These are phyloP conservation scores for Kodamaea ohmeri DNA, from an alignment of 1,139 yeast species.

Conservation along the genomic window DNA sequence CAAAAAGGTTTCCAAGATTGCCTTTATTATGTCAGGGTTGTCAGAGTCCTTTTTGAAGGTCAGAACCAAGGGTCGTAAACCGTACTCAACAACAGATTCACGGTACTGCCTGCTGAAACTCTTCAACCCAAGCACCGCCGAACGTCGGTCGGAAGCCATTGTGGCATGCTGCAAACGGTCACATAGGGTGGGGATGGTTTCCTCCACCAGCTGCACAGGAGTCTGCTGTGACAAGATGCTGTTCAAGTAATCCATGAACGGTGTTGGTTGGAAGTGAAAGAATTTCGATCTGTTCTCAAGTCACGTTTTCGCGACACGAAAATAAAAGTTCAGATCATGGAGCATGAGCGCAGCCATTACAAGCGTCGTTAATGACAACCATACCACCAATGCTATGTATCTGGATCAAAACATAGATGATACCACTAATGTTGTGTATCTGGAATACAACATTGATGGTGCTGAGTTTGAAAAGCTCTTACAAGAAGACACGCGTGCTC, in stretches of 20 bases:
- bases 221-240: constrained; percentile 33
- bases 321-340: too few species aligned
- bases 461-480: constrained; percentile 13
- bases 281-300: not conserved
- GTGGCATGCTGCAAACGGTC: constrained; percentile 85
- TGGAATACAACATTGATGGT: constrained; percentile 16
- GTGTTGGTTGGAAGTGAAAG: too few species aligned
- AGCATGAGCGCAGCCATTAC: too few species aligned
- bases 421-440: not conserved
- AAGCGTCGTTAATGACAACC: too few species aligned
- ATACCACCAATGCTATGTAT: not conserved
- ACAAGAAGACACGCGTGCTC: constrained; percentile 5
- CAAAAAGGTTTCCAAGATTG: constrained; percentile 80
- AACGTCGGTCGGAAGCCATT: constrained; percentile 78
- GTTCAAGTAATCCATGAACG: constrained; percentile 40
- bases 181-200: constrained; percentile 84
- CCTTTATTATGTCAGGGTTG: constrained; percentile 73
- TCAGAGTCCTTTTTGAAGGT: constrained; percentile 65
- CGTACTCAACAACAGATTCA: constrained; percentile 87
- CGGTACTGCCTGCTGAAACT: constrained; percentile 88
- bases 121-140: constrained; percentile 87
- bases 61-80: constrained; percentile 69
- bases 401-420: not conserved
- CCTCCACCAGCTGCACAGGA: constrained; percentile 62
- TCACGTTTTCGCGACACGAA: not conserved